Evolutionary conservation across 2,329 filamentous ascomycete species (phyloP), one percentile per base, ranked within the genome.

Genomic region (Davidsoniella eucalypti): DNA sequence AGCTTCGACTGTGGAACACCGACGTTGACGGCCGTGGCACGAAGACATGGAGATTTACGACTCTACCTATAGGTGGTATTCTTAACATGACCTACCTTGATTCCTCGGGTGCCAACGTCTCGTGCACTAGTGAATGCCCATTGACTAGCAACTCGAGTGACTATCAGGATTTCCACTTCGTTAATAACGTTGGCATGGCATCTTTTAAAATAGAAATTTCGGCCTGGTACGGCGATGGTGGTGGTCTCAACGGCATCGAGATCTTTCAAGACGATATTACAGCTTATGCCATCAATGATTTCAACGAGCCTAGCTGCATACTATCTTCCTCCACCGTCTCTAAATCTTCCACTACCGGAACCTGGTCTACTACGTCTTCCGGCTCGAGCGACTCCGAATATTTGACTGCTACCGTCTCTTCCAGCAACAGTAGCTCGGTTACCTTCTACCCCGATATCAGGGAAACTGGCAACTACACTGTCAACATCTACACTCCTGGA

Each of bases 61-160:
- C 87, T 16, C 69, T 90, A 52, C 88, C 90, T 4, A 78, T 90
- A 59, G 81, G 84, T 55, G 92, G 92, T 48, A 95, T 98, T 62
- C 85, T 98, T 80, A 95, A 96, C 65, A 73, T 98, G 60, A 94
- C 87, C 37, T 96, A 92, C 58, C 80, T 80, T 55, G 87, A 96
- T 59, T 81, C 83, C 21, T 68, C 62, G 38, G 82, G 83, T 23
- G 67, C 75, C 47, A 80, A 81, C 50, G 66, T 69, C 26, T 80
- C 75, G 52, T 98, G 92, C 66, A 87, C 88, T 49, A 82, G 79
- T 54, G 73, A 78, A 59, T 98, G 92, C 58, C 85, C 88, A n/a
- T 72, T 98, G 44, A 87, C 84, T 55, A 71, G 79, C 59, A 78
- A 86, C 58, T 66, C 71, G 16, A 75, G 71, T 5, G 63, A 80